Percentiles rank a stretch among this genome's conserved stretches.
These are phyloP conservation scores for Rhodosporidiobolus sp. DNA, from an alignment of 768 basidiomycete genomes.

Conservation along the genomic window DNA sequence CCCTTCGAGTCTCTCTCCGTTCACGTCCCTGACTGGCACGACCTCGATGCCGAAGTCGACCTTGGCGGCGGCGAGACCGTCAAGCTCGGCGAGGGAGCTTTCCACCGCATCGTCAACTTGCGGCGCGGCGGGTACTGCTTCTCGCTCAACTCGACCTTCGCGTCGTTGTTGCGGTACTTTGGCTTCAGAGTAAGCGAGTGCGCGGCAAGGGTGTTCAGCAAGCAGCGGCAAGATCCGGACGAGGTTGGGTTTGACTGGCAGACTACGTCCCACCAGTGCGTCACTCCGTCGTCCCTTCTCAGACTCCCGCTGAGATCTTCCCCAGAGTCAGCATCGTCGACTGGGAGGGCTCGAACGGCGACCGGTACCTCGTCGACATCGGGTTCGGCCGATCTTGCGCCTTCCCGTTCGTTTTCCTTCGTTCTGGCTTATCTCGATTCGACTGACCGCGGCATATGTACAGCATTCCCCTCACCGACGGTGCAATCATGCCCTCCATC, in stretches of 20 bases:
- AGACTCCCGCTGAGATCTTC: no score
- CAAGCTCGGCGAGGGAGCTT: neutral
- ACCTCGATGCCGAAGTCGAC: conserved; percentile 2
- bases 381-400: conserved; percentile 15
- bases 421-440: neutral
- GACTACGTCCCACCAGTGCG: conserved; percentile 21
- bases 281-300: neutral
- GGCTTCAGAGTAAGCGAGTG: conserved; percentile 29
- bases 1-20: conserved; percentile 27
- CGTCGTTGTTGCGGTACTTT: conserved; percentile 1
- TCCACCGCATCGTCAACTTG: conserved; percentile 16
- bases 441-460: neutral
- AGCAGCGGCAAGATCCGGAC: conserved; percentile 17
- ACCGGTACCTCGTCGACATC: conserved; percentile 21
- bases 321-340: conserved; percentile 27
- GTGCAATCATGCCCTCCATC: conserved; percentile 1
- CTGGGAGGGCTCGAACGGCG: conserved; percentile 15
- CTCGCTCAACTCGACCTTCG: conserved; percentile 11
- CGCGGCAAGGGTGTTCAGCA: conserved; percentile 3
- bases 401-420: conserved; percentile 1
- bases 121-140: conserved; percentile 33
- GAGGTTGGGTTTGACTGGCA: conserved; percentile 20
- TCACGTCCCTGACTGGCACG: conserved; percentile 26
- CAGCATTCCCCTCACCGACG: conserved; percentile 12
- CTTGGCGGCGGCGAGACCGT: conserved; percentile 18